A percentile compares a stretch with the other conserved stretches of the same genome.
Evolutionary conservation across 768 basidiomycete species (phyloP).

Genomic region (Leccinum ochraceum): DNA sequence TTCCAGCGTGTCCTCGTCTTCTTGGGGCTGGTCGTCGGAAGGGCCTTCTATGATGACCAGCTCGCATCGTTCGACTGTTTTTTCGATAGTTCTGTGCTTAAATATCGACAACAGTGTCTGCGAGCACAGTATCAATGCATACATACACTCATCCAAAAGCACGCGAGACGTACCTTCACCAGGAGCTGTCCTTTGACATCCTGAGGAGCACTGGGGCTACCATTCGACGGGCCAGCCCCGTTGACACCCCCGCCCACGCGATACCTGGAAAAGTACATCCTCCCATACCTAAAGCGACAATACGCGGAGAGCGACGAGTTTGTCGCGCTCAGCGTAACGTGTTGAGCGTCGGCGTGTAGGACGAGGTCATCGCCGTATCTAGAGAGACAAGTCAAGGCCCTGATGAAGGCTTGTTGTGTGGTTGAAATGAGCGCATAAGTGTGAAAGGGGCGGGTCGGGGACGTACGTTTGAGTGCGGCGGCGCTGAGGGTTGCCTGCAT

Average conservation of each 20-base stretch:
- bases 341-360: constrained; percentile 62
- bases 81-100: constrained; percentile 73
- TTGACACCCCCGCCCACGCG: constrained; percentile 36
- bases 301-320: constrained; percentile 84
- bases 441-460: constrained; percentile 4
- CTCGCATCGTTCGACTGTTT: constrained; percentile 75
- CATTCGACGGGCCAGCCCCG: constrained; percentile 14
- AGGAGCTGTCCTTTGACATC: constrained; percentile 67
- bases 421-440: constrained; percentile 24
- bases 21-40: constrained; percentile 33
- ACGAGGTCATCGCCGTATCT: constrained; percentile 82
- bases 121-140: constrained; percentile 1
- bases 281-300: constrained; percentile 71
- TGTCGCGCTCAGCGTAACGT: constrained; percentile 66
- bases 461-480: constrained; percentile 49
- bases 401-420: constrained; percentile 66
- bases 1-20: constrained; percentile 59
- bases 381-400: constrained; percentile 72
- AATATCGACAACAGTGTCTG: constrained; percentile 74
- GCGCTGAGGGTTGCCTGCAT: constrained; percentile 76
- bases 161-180: constrained; percentile 53
- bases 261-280: constrained; percentile 72
- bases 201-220: constrained; percentile 34
- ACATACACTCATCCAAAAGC: background rate
- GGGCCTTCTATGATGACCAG: constrained; percentile 64